Evolutionary conservation across 495 filamentous ascomycete species (phyloP).

Genomic region (Talaromyces thailandensis): DNA sequence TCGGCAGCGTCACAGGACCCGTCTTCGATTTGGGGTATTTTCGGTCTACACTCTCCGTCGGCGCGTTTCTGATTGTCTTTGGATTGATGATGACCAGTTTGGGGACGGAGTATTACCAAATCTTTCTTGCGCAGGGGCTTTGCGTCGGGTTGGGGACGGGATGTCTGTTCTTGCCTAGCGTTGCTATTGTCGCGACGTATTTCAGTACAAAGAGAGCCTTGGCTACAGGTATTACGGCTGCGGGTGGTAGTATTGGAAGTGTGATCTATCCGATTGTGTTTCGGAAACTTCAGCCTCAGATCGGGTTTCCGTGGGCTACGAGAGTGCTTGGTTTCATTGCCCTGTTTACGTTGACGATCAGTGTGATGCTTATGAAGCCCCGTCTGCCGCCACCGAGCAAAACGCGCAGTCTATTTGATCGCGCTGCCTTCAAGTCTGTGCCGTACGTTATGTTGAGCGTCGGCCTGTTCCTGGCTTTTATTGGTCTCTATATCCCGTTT

Average conservation of each 20-base stretch:
- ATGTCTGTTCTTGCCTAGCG: slow-evolving; percentile 50
- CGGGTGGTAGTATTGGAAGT: slow-evolving; percentile 37
- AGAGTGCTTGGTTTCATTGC: slow-evolving; percentile 45
- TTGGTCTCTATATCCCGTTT: slow-evolving; percentile 33
- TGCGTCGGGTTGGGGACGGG: slow-evolving; percentile 24
- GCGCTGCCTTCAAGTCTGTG: slow-evolving; percentile 22
- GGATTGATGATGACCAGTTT: slow-evolving; percentile 39
- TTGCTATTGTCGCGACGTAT: slow-evolving; percentile 35
- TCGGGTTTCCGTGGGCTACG: slow-evolving; percentile 47
- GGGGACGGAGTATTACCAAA: slow-evolving; percentile 18
- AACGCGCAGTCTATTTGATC: slow-evolving; percentile 21
- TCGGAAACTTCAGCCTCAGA: slow-evolving; percentile 31
- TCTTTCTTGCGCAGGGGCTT: slow-evolving; percentile 28
- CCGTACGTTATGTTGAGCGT: slow-evolving; percentile 23
- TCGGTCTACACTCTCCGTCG: slow-evolving; percentile 18
- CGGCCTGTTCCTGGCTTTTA: slow-evolving; percentile 22
- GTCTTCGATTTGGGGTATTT: slow-evolving; percentile 37
- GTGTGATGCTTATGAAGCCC: slow-evolving; percentile 24
- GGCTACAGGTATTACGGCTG: slow-evolving; percentile 35
- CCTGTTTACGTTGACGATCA: slow-evolving; percentile 29
- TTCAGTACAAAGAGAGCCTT: slow-evolving; percentile 34
- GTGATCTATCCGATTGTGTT: slow-evolving; percentile 48
- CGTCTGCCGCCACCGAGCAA: slow-evolving; percentile 10
- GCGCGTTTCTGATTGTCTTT: slow-evolving; percentile 28
- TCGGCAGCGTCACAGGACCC: slow-evolving; percentile 31